These are phyloP conservation scores for Gnomoniopsis sp. DNA, from an alignment of 2,329 filamentous ascomycete genomes.

Conservation along the genomic window DNA sequence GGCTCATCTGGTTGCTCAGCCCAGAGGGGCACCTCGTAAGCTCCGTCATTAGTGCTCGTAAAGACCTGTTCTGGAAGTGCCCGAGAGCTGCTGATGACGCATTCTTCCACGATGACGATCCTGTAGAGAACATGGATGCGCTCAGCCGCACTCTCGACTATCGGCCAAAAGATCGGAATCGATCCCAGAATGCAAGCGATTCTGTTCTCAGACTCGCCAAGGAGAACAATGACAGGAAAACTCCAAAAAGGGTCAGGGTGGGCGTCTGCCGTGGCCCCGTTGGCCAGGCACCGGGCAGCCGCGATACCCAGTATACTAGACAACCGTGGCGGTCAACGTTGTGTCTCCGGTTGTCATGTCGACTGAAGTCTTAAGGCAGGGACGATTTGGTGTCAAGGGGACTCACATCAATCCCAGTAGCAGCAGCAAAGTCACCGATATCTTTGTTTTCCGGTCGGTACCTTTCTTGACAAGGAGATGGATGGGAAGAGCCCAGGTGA, in stretches of 20 bases:
- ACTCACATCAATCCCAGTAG: constrained; percentile 29
- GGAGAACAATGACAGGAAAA: constrained; percentile 28
- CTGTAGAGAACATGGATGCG: constrained; percentile 21
- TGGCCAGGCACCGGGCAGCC: constrained; percentile 29
- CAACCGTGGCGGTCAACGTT: neutral
- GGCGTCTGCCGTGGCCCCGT: constrained; percentile 27
- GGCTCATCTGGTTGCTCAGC: neutral
- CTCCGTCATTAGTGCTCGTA: neutral
- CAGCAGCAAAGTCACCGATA: constrained; percentile 27
- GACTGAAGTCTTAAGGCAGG: neutral
- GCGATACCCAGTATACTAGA: constrained; percentile 27
- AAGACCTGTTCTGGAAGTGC: neutral
- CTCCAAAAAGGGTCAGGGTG: constrained; percentile 32
- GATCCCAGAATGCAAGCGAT: neutral
- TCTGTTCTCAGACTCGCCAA: constrained; percentile 31
- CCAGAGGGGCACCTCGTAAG: neutral
- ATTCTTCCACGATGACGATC: constrained; percentile 25
- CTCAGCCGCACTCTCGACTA: constrained; percentile 25
- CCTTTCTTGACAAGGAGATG: constrained; percentile 26
- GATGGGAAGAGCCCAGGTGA: constrained; percentile 30
- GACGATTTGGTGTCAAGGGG: neutral
- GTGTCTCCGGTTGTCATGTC: no score
- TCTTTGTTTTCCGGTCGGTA: constrained; percentile 26
- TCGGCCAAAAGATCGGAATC: constrained; percentile 8
- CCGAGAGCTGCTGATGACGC: constrained; percentile 12